Conservation (phyloP, 768 basidiomycete genomes). For the Tulasnella sp. region DNA sequence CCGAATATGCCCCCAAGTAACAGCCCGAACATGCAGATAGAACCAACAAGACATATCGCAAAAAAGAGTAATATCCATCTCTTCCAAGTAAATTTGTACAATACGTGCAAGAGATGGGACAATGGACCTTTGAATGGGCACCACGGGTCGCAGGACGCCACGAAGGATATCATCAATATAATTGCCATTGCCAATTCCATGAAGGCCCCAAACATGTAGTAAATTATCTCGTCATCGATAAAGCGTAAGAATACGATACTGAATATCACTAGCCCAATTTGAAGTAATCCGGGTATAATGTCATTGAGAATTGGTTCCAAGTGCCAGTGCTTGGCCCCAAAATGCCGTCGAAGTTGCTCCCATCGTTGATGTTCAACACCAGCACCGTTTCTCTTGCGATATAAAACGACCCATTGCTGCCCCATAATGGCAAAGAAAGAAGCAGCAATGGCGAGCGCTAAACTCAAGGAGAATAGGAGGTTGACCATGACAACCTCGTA, state of each 20-base stretch:
- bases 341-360: neutral
- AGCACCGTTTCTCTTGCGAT: neutral
- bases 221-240: neutral
- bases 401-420: neutral
- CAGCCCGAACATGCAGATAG: no score
- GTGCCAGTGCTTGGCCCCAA: neutral
- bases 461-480: neutral
- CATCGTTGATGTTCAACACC: neutral
- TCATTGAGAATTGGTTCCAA: neutral
- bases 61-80: no score
- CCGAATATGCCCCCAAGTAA: no score
- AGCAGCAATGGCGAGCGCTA: neutral
- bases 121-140: neutral
- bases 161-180: neutral
- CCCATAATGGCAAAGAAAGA: neutral
- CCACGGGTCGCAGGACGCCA: neutral
- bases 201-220: neutral
- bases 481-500: neutral
- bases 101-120: neutral
- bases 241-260: neutral
- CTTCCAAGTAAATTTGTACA: no score
- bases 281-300: neutral
- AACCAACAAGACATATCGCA: no score
- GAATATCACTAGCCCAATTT: neutral
- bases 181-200: neutral